Percentiles rank a stretch among this genome's conserved stretches.
phyloP scores from a whole-genome alignment of 345 rosid species.

The Eucalyptus erythrocorys region DNA sequence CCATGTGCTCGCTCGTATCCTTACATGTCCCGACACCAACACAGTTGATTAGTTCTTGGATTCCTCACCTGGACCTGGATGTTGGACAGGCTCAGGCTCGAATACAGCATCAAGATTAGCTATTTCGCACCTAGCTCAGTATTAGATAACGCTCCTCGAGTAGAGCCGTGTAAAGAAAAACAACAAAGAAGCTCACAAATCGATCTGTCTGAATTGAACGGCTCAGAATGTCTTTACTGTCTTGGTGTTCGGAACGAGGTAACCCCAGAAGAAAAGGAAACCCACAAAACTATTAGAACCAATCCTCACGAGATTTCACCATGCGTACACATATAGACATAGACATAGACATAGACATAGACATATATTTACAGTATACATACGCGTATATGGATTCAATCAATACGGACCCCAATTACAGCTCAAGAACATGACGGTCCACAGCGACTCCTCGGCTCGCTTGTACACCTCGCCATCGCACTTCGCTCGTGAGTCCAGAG shows the following conservation, averaged over 20 bases:
- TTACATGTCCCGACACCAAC: not conserved
- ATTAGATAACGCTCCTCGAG: not conserved
- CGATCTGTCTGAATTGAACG: not conserved
- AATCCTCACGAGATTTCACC: not conserved
- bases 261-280: not conserved
- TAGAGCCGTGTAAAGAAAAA: not conserved
- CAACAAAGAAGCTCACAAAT: not conserved
- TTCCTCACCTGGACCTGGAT: not conserved
- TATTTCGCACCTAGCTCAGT: not conserved
- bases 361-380: not conserved
- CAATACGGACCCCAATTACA: slow-evolving; percentile 66
- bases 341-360: not conserved
- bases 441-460: slow-evolving; percentile 57
- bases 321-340: not conserved
- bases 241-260: not conserved
- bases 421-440: slow-evolving; percentile 74
- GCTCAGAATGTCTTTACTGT: not conserved
- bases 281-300: not conserved
- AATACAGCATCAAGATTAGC: not conserved
- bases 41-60: not conserved
- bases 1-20: not conserved
- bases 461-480: slow-evolving; percentile 15
- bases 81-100: not conserved
- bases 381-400: not conserved
- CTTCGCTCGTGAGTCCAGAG: slow-evolving; percentile 22